Evolutionary conservation across 2,329 filamentous ascomycete species (phyloP).

Genomic region (Claviceps humidiphila): DNA sequence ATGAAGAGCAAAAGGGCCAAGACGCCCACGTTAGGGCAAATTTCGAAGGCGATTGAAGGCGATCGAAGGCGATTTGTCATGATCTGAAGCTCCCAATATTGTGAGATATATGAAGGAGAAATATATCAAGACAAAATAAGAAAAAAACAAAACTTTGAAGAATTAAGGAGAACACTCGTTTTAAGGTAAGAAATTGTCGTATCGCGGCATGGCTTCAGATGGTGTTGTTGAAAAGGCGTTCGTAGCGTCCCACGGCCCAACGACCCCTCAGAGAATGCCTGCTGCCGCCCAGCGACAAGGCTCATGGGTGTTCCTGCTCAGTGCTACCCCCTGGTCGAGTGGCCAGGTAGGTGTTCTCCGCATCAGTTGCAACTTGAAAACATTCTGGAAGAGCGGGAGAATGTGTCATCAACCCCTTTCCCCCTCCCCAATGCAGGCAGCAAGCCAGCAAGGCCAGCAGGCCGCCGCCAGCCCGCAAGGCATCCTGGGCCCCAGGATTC

Average conservation of each 20-base stretch:
- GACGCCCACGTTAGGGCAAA: not conserved
- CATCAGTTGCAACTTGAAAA: constrained; percentile 3
- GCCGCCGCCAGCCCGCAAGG: not conserved
- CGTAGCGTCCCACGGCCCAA: too few relatives aligned
- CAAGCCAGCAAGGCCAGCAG: not conserved
- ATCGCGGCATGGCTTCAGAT: too few relatives aligned
- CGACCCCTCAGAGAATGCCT: too few relatives aligned
- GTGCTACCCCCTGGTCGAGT: not conserved
- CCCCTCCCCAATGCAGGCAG: too few relatives aligned
- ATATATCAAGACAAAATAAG: not conserved
- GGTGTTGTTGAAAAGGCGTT: too few relatives aligned
- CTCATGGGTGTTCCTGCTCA: not conserved
- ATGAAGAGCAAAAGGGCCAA: not conserved
- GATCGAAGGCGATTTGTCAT: not conserved
- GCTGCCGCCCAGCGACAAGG: not conserved
- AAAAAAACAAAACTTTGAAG: not conserved
- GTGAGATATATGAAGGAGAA: not conserved
- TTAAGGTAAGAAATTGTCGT: too few relatives aligned
- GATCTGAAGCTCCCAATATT: too few relatives aligned
- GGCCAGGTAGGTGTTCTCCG: constrained; percentile 1
- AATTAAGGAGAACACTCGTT: not conserved
- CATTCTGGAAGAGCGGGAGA: constrained; percentile 4
- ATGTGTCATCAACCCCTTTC: not conserved
- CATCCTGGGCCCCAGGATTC: constrained; percentile 4
- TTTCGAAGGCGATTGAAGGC: not conserved